phyloP scores from a whole-genome alignment of 192 early-diverging fungal genomes.

The Entophlyctis luteolus region DNA sequence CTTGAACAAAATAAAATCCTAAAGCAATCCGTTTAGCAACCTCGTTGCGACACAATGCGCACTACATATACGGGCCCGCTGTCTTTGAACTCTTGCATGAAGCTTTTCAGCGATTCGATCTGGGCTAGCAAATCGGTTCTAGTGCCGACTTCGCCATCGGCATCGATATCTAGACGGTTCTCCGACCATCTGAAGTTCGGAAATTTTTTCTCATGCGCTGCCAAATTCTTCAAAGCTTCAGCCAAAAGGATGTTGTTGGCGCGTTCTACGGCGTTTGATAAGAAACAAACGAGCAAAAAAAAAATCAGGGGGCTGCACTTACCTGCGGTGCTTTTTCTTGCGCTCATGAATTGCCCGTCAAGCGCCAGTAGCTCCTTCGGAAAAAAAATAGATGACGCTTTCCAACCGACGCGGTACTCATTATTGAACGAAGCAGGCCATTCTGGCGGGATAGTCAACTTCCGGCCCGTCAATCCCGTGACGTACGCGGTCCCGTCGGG shows the following conservation, averaged over 20 bases:
- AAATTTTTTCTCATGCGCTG: background rate
- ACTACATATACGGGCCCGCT: slow-evolving; percentile 51
- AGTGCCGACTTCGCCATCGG: background rate
- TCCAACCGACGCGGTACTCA: slow-evolving; percentile 81
- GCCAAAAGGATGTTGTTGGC: slow-evolving; percentile 9
- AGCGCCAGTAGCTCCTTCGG: background rate
- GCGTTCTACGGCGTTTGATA: background rate
- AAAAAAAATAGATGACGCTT: slow-evolving; percentile 33
- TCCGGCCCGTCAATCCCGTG: slow-evolving; percentile 72
- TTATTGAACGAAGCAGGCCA: slow-evolving; percentile 51
- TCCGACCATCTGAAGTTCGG: background rate
- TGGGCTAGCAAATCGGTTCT: slow-evolving; percentile 59
- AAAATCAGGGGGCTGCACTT: no score
- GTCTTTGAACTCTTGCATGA: slow-evolving; percentile 65
- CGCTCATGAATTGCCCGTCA: background rate
- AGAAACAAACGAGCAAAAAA: no score
- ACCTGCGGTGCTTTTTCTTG: background rate
- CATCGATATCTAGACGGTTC: no score
- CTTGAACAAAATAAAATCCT: slow-evolving; percentile 59
- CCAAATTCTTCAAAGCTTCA: background rate
- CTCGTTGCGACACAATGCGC: no score
- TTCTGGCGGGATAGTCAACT: slow-evolving; percentile 49
- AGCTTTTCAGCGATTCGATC: slow-evolving; percentile 57
- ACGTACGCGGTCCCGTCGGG: slow-evolving; percentile 42
- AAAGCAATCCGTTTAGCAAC: no score